Percentiles rank a stretch among this genome's conserved stretches.
These are phyloP conservation scores for Lactifluus volemus DNA, from an alignment of 768 basidiomycete genomes.

Conservation along the genomic window DNA sequence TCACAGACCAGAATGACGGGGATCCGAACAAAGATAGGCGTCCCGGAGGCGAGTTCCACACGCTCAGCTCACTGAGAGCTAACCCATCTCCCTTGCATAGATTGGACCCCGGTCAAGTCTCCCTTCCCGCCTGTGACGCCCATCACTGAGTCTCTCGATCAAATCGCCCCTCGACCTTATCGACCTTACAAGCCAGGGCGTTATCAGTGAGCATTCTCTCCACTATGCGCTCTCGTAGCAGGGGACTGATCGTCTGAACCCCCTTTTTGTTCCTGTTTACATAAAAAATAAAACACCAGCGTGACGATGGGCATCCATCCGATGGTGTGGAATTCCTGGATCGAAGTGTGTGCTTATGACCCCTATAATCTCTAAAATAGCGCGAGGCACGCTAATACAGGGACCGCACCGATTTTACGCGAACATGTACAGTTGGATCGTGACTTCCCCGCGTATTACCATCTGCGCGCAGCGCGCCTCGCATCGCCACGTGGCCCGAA, in stretches of 20 bases:
- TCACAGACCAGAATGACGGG: background rate
- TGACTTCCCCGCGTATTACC: constrained; percentile 44
- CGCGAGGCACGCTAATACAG: too few relatives aligned
- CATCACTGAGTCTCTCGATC: constrained; percentile 30
- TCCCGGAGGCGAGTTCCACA: constrained; percentile 20
- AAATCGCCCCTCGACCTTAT: constrained; percentile 52
- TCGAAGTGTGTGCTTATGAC: constrained; percentile 39
- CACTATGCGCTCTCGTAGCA: background rate
- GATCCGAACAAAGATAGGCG: constrained; percentile 21
- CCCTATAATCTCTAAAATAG: background rate
- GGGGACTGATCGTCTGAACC: background rate
- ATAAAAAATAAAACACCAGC: constrained; percentile 27
- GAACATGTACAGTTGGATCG: constrained; percentile 42
- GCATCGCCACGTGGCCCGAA: constrained; percentile 36
- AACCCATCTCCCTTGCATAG: constrained; percentile 25
- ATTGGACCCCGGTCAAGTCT: constrained; percentile 46
- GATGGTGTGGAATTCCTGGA: constrained; percentile 68
- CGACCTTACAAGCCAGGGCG: constrained; percentile 54
- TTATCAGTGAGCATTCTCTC: constrained; percentile 38
- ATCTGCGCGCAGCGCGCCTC: constrained; percentile 50
- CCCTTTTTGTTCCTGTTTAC: background rate
- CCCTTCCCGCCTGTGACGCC: constrained; percentile 43
- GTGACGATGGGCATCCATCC: constrained; percentile 60
- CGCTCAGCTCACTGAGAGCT: background rate
- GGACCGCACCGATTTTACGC: background rate